Evolutionary conservation across 164 flowering plant genomes (phyloP).

Genomic region (Paratinospora sagittata): DNA sequence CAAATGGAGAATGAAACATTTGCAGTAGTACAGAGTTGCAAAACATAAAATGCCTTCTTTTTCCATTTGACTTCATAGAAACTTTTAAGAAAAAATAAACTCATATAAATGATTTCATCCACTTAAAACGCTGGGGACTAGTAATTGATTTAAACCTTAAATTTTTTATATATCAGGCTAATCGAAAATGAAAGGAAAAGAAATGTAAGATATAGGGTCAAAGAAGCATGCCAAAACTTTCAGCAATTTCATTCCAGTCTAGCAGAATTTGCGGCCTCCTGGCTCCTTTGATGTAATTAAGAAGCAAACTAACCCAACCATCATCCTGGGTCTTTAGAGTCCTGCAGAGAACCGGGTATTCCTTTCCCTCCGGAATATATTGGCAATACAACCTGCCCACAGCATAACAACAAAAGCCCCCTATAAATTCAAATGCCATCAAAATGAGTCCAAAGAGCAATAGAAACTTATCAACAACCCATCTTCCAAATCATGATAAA

Average conservation of each 20-base stretch:
- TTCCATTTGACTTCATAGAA: no score
- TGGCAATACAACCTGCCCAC: conserved; percentile 73
- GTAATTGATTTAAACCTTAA: no score
- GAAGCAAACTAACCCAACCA: conserved; percentile 37
- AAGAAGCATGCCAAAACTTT: conserved; percentile 51
- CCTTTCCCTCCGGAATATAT: conserved; percentile 82
- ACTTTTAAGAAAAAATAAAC: no score
- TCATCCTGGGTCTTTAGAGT: conserved; percentile 25
- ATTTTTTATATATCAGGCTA: no score
- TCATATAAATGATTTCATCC: no score
- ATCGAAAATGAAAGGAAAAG: no score
- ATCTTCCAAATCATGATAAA: background rate
- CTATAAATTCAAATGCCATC: background rate
- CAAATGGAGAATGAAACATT: no score
- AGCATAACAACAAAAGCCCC: conserved; percentile 5
- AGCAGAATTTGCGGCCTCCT: conserved; percentile 55
- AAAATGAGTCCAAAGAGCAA: no score
- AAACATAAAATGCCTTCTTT: no score
- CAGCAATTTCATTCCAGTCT: conserved; percentile 86
- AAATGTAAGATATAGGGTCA: background rate
- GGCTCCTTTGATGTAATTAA: conserved; percentile 29
- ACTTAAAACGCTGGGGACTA: no score
- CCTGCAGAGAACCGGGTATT: conserved; percentile 80
- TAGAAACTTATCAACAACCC: background rate
- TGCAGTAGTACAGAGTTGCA: no score